Evolutionary conservation across 192 early-diverging fungal genomes (phyloP).

Genomic region (Pecoramyces ruminantium): DNA sequence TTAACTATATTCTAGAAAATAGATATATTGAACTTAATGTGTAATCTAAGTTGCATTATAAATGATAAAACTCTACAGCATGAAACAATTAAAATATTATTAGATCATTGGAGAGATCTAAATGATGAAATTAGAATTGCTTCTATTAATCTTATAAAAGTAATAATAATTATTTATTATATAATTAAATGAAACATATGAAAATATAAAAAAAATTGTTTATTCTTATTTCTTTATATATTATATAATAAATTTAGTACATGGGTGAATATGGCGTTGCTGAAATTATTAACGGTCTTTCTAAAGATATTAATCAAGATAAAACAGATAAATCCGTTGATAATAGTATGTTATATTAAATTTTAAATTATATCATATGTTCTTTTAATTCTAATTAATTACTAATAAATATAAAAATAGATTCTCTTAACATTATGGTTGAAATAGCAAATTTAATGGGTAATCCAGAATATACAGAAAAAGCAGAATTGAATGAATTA

Average conservation of each 20-base stretch:
- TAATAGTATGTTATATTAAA: no score
- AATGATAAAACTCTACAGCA: not conserved
- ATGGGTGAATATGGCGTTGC: not conserved
- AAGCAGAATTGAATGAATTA: slow-evolving; percentile 25
- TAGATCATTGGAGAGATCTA: not conserved
- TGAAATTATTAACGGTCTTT: not conserved
- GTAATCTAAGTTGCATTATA: not conserved
- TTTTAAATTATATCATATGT: no score
- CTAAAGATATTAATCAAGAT: not conserved
- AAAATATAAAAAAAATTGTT: no score
- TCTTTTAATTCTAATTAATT: no score
- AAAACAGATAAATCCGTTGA: no score
- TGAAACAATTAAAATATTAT: not conserved
- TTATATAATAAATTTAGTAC: not conserved
- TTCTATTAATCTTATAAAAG: not conserved
- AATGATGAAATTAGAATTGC: not conserved
- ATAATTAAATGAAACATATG: no score
- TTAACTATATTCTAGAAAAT: not conserved
- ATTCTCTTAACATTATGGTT: slow-evolving; percentile 18
- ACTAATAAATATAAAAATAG: not conserved
- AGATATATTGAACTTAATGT: not conserved
- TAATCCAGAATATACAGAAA: slow-evolving; percentile 31
- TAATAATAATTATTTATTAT: not conserved
- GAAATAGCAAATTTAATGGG: slow-evolving; percentile 21
- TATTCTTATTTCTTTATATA: no score